phyloP scores from a whole-genome alignment of 2,329 filamentous ascomycete species.

The Pseudogymnoascus sp. region DNA sequence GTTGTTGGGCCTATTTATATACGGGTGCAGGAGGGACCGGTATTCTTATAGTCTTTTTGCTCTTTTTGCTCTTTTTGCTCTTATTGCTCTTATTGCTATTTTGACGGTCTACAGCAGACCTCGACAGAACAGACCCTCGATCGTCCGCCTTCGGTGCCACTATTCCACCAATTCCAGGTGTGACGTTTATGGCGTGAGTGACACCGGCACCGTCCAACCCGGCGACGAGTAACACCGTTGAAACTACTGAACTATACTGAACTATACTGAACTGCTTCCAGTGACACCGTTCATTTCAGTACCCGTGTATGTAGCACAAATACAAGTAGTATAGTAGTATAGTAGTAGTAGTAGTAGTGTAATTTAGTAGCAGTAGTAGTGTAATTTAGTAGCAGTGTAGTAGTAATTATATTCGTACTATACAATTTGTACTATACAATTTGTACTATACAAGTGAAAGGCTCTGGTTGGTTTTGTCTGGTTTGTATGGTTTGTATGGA shows the following conservation, averaged over 20 bases:
- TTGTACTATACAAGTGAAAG: background rate
- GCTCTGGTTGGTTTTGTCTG: background rate
- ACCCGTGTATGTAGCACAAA: background rate
- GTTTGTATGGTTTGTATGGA: background rate
- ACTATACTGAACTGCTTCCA: background rate
- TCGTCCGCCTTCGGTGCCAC: background rate
- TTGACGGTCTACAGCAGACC: background rate
- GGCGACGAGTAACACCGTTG: background rate
- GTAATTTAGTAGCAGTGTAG: background rate
- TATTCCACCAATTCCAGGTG: background rate
- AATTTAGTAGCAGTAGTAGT: background rate
- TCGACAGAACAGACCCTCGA: background rate
- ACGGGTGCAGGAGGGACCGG: background rate
- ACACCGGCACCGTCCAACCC: background rate
- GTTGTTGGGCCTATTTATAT: conserved; percentile 1
- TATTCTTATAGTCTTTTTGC: background rate
- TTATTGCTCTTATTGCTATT: background rate
- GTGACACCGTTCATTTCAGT: background rate
- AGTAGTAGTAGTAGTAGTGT: background rate
- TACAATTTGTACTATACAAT: no score
- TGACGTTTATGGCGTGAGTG: background rate
- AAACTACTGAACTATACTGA: background rate
- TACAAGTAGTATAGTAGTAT: background rate
- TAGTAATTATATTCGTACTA: background rate
- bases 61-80: background rate